Evolutionary conservation across 441 rosid genomes (phyloP), one percentile per base, ranked within the genome.

Genomic region (Codiaeum variegatum): DNA sequence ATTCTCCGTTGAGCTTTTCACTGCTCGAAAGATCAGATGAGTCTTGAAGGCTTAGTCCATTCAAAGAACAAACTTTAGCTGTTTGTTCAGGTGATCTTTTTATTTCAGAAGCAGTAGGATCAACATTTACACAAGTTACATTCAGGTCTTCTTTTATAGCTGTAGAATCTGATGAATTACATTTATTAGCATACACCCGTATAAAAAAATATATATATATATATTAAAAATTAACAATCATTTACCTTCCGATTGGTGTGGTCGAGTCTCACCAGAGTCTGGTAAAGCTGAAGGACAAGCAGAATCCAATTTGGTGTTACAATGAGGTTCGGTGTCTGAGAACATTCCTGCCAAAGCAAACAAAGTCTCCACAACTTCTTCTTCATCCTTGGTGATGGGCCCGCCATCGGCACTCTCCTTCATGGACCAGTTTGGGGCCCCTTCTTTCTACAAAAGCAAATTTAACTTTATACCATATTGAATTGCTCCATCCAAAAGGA

Each of bases 381-480:
- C 90, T 87, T 94, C 98, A 72, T 94, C 98, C 80, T 94, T 92
- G 11, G 97, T 83, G 81, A 91, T 91, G 42, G 90, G 76, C 65
- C 94, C 91, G 77, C 83, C 52, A 69, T n/a, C n/a, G n/a, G 61
- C 61, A 78, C 47, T 38, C 23, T 75, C 65, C 76, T 79, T 72
- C 23, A 49, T 46, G 83, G 85, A 80, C 80, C 83, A 78, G 70
- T 74, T 78, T 13, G 59, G 72, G 77, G 67, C 62, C 78, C 81
- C 88, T 79, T 76, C 79, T 78, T 75, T 78, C 94, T 90, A 74
- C 61, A 77, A 74, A 75, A 74, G 62, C 54, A 75, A 72, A 47
- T 64, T 55, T 73, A 44, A 15, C 67, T 32, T 55, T 6, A 59
- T 28, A 67, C 49, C 69, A 26, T 76, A 75, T 67, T 46, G 26